Evolutionary conservation across 345 rosid genomes (phyloP).

Genomic region (Noccaea bulbosa): DNA sequence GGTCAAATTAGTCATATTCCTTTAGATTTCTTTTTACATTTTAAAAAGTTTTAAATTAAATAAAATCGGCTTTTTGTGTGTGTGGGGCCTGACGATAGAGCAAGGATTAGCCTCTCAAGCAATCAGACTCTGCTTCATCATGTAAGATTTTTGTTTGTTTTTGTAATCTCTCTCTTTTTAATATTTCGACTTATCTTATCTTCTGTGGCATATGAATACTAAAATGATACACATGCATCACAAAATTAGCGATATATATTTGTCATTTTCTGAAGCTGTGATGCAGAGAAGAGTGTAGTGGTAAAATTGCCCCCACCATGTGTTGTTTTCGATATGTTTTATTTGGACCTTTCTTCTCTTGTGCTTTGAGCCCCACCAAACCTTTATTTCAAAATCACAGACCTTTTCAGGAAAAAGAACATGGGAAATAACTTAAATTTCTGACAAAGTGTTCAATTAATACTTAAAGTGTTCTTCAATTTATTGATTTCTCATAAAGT

Average conservation of each 20-base stretch:
- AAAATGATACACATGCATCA: conserved; percentile 5
- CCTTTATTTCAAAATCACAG: not conserved
- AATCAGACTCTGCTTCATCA: conserved; percentile 35
- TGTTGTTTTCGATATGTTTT: conserved; percentile 31
- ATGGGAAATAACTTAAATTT: not conserved
- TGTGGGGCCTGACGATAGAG: conserved; percentile 45
- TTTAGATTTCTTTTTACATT: not conserved
- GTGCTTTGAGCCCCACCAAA: conserved; percentile 20
- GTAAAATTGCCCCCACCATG: conserved; percentile 37
- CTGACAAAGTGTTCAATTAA: not conserved
- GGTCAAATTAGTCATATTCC: conserved; percentile 28
- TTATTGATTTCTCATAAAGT: too few species aligned
- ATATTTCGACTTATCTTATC: conserved; percentile 21
- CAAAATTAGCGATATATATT: not conserved
- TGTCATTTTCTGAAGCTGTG: conserved; percentile 27
- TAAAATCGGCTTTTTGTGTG: conserved; percentile 10
- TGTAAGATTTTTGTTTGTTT: conserved; percentile 36
- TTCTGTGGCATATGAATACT: not conserved
- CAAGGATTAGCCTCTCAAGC: conserved; percentile 37
- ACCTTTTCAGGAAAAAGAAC: not conserved
- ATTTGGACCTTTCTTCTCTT: conserved; percentile 32
- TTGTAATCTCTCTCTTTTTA: not conserved
- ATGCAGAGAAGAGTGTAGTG: not conserved
- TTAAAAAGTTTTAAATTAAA: not conserved
- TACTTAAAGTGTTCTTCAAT: not conserved